phyloP scores from a whole-genome alignment of 352 stramenopile genomes.

The Phytophthora capsici region DNA sequence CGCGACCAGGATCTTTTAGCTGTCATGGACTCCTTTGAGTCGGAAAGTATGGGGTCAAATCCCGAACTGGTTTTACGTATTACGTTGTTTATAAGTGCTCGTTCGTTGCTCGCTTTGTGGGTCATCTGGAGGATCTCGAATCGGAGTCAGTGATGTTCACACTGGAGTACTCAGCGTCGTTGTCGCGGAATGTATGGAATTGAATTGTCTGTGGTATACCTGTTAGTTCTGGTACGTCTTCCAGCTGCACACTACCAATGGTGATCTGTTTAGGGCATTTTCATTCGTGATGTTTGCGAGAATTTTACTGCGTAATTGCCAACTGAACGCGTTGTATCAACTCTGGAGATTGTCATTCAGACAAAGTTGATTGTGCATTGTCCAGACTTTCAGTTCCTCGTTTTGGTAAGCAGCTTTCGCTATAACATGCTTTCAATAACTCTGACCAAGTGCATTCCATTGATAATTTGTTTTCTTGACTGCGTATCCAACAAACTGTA shows the following conservation, averaged over 20 bases:
- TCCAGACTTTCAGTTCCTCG: conserved; percentile 1
- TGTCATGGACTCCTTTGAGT: no score
- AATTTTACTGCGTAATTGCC: no score
- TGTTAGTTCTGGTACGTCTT: no score
- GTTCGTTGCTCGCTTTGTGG: conserved; percentile 21
- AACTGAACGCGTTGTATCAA: conserved; percentile 21
- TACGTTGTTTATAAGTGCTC: conserved; percentile 1
- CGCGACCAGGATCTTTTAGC: not conserved
- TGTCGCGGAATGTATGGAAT: no score
- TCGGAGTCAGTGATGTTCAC: conserved; percentile 36
- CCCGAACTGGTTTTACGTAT: conserved; percentile 7
- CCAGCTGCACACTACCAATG: no score
- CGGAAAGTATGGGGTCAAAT: not conserved
- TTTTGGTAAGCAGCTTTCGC: not conserved
- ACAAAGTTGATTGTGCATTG: conserved; percentile 21
- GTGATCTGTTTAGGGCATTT: no score
- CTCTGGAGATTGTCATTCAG: conserved; percentile 36
- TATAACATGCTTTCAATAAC: no score
- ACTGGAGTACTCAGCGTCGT: no score
- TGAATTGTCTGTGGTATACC: no score
- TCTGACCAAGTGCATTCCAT: no score
- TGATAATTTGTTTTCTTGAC: conserved; percentile 9
- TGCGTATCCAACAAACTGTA: not conserved
- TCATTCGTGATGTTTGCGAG: no score
- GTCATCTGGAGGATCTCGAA: conserved; percentile 28